Evolutionary conservation across 208 protist species (phyloP).

Genomic region (Leishmania guyanensis): DNA sequence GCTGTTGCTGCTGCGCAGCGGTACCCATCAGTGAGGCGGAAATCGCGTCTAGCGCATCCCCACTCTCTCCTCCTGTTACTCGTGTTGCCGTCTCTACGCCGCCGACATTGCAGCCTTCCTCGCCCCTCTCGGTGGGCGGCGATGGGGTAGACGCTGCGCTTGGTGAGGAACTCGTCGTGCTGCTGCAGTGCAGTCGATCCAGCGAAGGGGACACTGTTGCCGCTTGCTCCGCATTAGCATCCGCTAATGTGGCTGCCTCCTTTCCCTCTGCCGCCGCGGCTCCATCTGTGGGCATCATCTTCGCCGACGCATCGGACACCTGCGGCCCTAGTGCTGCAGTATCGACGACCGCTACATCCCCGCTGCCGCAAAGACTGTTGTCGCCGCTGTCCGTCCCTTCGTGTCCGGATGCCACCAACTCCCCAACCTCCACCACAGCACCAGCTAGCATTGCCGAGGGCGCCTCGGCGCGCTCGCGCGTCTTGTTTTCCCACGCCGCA

Average conservation of each 20-base stretch:
- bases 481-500: slow-evolving; percentile 35
- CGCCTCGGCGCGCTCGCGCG: slow-evolving; percentile 13
- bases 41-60: neutral
- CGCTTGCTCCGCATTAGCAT: neutral
- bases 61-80: neutral
- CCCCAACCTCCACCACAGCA: neutral
- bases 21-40: neutral
- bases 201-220: slow-evolving; percentile 20
- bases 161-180: slow-evolving; percentile 20
- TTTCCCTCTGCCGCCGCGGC: neutral
- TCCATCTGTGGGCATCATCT: neutral
- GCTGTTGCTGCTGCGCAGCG: slow-evolving; percentile 3
- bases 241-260: neutral
- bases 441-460: neutral
- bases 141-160: neutral
- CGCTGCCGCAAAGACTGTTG: neutral
- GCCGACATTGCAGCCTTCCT: neutral
- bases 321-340: neutral
- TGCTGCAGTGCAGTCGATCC: slow-evolving; percentile 31
- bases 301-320: neutral
- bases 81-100: neutral
- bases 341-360: neutral
- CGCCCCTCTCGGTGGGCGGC: neutral
- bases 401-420: neutral
- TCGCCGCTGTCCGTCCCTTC: neutral